A percentile compares a stretch with the other conserved stretches of the same genome.
These are phyloP conservation scores for Metschnikowia hibisci DNA, from an alignment of 805 yeast species.

Conservation along the genomic window DNA sequence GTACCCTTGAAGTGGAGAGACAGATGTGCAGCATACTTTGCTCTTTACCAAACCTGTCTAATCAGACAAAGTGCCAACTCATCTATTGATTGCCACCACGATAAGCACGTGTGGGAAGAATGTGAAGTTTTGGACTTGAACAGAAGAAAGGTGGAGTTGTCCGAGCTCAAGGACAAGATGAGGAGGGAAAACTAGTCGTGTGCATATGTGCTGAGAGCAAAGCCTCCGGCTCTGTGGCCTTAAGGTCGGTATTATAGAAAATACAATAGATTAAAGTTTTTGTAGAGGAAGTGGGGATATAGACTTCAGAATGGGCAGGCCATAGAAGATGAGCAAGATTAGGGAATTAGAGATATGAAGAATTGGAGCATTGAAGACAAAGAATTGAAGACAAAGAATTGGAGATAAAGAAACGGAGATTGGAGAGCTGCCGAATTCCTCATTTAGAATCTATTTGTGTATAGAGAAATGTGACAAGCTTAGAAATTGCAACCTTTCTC, in stretches of 20 bases:
- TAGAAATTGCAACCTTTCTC: no score
- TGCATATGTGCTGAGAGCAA: slow-evolving; percentile 5
- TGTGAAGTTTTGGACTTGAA: slow-evolving; percentile 80
- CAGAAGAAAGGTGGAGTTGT: slow-evolving; percentile 72
- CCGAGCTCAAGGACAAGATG: slow-evolving; percentile 46
- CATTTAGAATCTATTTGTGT: no score
- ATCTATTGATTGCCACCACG: slow-evolving; percentile 59
- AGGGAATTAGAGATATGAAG: no score
- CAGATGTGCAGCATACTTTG: slow-evolving; percentile 65
- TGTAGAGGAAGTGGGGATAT: no score
- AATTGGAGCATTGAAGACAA: no score
- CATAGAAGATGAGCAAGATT: no score
- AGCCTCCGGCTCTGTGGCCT: background rate
- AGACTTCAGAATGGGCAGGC: no score
- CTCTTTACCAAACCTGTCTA: slow-evolving; percentile 42
- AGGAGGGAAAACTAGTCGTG: slow-evolving; percentile 16
- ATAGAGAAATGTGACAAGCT: no score
- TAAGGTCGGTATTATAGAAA: slow-evolving; percentile 3
- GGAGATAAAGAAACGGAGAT: no score
- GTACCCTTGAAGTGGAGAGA: slow-evolving; percentile 80
- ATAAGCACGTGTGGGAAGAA: slow-evolving; percentile 80
- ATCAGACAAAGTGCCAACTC: slow-evolving; percentile 42
- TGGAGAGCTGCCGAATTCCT: no score
- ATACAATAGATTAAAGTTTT: background rate
- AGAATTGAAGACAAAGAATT: no score